Conservation (phyloP, 164 flowering plant genomes). For the Dillenia suffruticosa region DNA sequence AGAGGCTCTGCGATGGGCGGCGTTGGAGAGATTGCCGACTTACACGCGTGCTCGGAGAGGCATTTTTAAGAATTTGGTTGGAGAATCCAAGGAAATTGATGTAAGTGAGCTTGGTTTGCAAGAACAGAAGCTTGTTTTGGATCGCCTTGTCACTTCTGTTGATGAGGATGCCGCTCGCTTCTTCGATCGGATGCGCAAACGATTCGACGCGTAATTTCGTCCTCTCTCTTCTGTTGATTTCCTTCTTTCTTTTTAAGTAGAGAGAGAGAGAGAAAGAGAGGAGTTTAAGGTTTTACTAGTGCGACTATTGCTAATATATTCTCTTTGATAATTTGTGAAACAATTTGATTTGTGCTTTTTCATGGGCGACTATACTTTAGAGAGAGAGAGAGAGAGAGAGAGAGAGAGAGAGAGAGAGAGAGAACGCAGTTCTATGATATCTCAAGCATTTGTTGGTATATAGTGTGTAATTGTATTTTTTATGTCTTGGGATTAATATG, state of each 20-base stretch:
- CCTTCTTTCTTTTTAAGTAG: too few species aligned
- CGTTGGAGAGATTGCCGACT: slow-evolving; percentile 86
- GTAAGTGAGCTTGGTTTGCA: slow-evolving; percentile 38
- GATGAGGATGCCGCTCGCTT: slow-evolving; percentile 62
- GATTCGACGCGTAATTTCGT: slow-evolving; percentile 70
- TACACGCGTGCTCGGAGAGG: slow-evolving; percentile 71
- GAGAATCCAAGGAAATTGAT: slow-evolving; percentile 58
- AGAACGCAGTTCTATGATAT: too few species aligned
- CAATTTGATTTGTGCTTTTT: too few species aligned
- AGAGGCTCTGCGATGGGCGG: slow-evolving; percentile 94
- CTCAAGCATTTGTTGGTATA: not conserved
- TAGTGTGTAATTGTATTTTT: not conserved
- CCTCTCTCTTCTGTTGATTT: not conserved
- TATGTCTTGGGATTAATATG: not conserved
- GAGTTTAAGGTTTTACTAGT: too few species aligned
- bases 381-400: too few species aligned
- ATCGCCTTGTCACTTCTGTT: slow-evolving; percentile 48
- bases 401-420: too few species aligned
- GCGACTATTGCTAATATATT: too few species aligned
- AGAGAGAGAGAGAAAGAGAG: too few species aligned
- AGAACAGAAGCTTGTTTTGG: slow-evolving; percentile 59
- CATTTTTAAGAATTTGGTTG: slow-evolving; percentile 56
- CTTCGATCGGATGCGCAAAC: slow-evolving; percentile 56
- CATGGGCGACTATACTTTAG: too few species aligned
- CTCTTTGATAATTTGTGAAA: not conserved